Evolutionary conservation across 139 green algal species (phyloP).

Genomic region (Chara braunii): DNA sequence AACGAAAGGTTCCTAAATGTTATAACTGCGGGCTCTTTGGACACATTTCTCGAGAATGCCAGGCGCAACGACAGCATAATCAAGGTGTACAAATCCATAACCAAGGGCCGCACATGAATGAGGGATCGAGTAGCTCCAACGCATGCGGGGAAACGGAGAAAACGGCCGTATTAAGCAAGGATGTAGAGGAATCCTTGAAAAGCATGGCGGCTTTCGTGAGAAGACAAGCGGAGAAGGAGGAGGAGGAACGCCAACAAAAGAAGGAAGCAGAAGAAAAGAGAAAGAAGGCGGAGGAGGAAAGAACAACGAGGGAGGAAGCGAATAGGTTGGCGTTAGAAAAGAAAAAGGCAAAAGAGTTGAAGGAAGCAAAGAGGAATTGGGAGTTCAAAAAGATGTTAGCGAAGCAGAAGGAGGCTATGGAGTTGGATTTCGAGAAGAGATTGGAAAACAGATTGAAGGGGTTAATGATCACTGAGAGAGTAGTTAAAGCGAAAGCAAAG

Average conservation of each 20-base stretch:
- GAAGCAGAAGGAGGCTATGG: constrained; percentile 5
- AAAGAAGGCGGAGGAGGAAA: background rate
- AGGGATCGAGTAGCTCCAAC: background rate
- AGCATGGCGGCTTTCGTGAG: background rate
- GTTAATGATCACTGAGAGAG: too few relatives aligned
- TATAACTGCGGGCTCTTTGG: too few relatives aligned
- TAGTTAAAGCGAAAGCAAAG: too few relatives aligned
- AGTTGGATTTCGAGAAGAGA: too few relatives aligned
- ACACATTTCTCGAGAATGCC: too few relatives aligned
- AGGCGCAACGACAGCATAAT: too few relatives aligned
- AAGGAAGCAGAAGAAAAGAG: background rate
- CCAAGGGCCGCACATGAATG: too few relatives aligned
- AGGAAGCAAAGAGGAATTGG: background rate
- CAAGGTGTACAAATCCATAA: too few relatives aligned
- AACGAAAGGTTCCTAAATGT: too few relatives aligned
- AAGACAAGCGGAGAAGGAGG: background rate
- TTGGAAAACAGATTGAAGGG: too few relatives aligned
- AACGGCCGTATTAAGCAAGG: background rate
- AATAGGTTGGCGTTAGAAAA: too few relatives aligned
- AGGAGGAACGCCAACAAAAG: background rate
- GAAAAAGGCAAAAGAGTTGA: background rate
- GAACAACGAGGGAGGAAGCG: background rate
- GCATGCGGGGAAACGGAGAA: background rate
- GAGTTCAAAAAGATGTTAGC: background rate
- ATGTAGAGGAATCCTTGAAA: background rate